Evolutionary conservation across 202 grass and related monocot genomes (phyloP).

Genomic region (Hordeum pubiflorum): DNA sequence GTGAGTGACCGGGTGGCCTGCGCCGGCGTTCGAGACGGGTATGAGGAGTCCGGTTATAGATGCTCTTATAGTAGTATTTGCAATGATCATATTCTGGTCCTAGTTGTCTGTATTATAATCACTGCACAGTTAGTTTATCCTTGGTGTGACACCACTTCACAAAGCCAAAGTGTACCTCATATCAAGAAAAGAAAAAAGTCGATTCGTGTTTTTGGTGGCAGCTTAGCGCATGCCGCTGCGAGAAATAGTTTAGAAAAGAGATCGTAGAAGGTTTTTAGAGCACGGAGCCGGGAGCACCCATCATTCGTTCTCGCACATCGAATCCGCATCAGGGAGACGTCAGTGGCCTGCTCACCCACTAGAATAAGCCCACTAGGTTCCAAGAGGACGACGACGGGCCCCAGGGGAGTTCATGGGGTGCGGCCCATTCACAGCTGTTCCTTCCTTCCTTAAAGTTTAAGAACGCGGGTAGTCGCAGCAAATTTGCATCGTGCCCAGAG

Average conservation of each 20-base stretch:
- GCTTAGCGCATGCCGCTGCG: neutral
- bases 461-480: neutral
- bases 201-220: neutral
- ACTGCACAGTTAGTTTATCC: neutral
- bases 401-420: neutral
- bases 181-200: too few species aligned
- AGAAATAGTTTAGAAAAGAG: neutral
- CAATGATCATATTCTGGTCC: neutral
- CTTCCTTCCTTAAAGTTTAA: neutral
- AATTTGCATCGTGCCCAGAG: neutral
- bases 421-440: neutral
- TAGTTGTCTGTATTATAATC: neutral
- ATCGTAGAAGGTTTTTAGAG: neutral
- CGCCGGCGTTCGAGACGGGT: too few species aligned
- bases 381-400: neutral
- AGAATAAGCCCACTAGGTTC: neutral
- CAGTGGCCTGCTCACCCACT: neutral
- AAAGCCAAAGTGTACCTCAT: neutral
- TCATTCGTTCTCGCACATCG: neutral
- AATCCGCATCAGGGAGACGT: neutral
- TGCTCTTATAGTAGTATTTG: too few species aligned
- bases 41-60: too few species aligned
- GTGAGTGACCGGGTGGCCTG: too few species aligned
- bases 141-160: constrained; percentile 10
- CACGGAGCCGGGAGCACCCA: neutral